Base-by-base conservation (phyloP, 2,329 filamentous ascomycete species). In the Clarireedia paspali region DNA sequence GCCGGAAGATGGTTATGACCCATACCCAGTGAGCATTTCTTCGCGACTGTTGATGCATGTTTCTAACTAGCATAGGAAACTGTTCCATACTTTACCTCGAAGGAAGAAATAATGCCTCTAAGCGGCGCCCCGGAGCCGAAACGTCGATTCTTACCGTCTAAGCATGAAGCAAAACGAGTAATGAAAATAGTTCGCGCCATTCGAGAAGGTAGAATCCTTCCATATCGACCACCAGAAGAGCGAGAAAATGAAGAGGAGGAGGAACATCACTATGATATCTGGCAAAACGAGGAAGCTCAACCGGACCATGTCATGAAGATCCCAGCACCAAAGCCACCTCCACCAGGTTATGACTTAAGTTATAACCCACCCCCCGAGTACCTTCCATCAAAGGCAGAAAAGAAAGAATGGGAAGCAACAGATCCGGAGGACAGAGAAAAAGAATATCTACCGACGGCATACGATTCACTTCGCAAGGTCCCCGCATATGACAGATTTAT, bases 171-270 rank as follows among this genome's bases (percentile, higher is more conserved):
- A 34, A 96, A 96, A 77, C 84, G 91, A 56, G 83, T 99, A 51
- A 96, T 96, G 83, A 97, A 99, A 75, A 84, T 99, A 66, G 94
- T 97, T 53, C 90, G 89, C 67, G 94, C 94, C 39, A 99, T 99
- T 64, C 85, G 88, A 62, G 92, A 97, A 72, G 94, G 95, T 38
- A 84, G 91, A 50, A 97, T 99, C 63, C 75, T 95, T 66, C 95
- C 95, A 4, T 95, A 95, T 75, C 90, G 85, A 69, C 83, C 90
- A 4, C 84, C 84, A 0, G 79, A 84, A 66, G 88, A 81, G 61
- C 75, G 89, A 64, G 80, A 85, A 60, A 83, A 91, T 62, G 83
- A 89, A 55, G 82, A 88, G 52, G 84, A 89, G 55, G 78, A 88
- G 57, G 84, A 88, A 53, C 77, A 87, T 42, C 80, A 81, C 24